Base-by-base conservation (phyloP, 768 basidiomycete species). In the Boletellus ananiceps region DNA sequence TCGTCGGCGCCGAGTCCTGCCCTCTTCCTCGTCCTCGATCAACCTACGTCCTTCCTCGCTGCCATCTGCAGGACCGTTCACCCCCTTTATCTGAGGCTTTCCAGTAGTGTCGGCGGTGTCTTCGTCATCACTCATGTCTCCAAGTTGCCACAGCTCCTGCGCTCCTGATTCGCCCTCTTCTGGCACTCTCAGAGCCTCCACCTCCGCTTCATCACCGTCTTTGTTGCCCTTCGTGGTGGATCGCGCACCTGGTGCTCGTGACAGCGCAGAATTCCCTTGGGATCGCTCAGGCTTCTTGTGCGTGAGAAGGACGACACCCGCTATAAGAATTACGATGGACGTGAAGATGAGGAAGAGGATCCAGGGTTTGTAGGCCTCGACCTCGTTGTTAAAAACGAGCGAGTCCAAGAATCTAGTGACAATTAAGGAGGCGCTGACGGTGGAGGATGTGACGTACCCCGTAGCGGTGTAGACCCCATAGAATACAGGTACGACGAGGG, bases 401-500 rank as follows among this genome's bases (percentile, higher is more conserved):
- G 83, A 84, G 59, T 86, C 74, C 50, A 86, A 62, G 69, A 84
- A 84, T 15, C 79, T 81, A 34, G 14, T 8, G 21, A 40, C 46
- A 33, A 27, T 46, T 62, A 14, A 59, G 38, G 49, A 45, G 9
- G 44, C 33, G 37, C 47, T 21, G 44, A 33, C 19, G 7, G 1
- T 9, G 23, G 31, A 25, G 18, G 15, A 45, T n/a, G n/a, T 2
- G 33, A 69, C 77, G 39, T 63, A 88, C 81, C 90, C 89, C 19
- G 80, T 77, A 2, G 86, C 87, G 0, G 91, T 93, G 62, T 93
- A 94, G 9, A 93, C 83, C 9, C 92, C 92, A 63, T 95, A 97
- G 65, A 97, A 96, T 13, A 94, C 85, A 0, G 95, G 94, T 0
- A 96, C 93, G 15, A 96, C 92, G 1, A 96, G 69, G 0, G 89